phyloP scores from a whole-genome alignment of 2,329 filamentous ascomycete genomes.

The Trichoderma sp. region DNA sequence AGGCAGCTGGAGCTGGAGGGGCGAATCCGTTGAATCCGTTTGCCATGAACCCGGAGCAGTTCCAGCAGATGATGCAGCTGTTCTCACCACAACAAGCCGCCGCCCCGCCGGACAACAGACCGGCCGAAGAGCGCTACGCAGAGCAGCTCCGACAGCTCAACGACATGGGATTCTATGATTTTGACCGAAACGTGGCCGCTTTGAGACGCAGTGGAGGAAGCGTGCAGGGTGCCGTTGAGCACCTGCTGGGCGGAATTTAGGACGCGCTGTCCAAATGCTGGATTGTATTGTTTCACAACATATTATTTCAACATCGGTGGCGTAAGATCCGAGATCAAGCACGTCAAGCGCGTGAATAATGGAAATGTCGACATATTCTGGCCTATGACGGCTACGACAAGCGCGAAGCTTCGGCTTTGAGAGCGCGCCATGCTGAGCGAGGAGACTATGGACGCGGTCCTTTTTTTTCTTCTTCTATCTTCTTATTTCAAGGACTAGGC shows the following conservation, averaged over 20 bases:
- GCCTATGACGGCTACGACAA: background rate
- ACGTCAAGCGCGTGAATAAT: background rate
- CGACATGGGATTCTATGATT: constrained; percentile 98
- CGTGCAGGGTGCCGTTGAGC: constrained; percentile 87
- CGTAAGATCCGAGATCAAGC: background rate
- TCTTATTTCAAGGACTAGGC: background rate
- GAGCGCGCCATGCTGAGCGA: background rate
- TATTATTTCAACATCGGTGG: background rate
- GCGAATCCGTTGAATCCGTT: constrained; percentile 47
- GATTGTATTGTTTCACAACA: background rate
- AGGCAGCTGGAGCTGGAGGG: constrained; percentile 29
- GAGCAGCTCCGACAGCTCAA: constrained; percentile 90
- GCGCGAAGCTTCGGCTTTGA: background rate
- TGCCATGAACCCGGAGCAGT: constrained; percentile 53
- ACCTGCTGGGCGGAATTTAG: constrained; percentile 52
- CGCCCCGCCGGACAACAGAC: constrained; percentile 72
- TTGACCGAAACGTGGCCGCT: constrained; percentile 87
- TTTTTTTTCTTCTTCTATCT: background rate
- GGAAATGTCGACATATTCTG: background rate
- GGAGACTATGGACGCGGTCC: background rate
- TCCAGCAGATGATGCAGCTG: constrained; percentile 55
- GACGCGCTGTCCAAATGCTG: background rate
- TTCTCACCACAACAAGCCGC: constrained; percentile 38
- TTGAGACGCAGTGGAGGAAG: constrained; percentile 86
- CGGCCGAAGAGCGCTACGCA: constrained; percentile 90